phyloP scores from a whole-genome alignment of 345 rosid genomes.

The Nasturtium officinale region DNA sequence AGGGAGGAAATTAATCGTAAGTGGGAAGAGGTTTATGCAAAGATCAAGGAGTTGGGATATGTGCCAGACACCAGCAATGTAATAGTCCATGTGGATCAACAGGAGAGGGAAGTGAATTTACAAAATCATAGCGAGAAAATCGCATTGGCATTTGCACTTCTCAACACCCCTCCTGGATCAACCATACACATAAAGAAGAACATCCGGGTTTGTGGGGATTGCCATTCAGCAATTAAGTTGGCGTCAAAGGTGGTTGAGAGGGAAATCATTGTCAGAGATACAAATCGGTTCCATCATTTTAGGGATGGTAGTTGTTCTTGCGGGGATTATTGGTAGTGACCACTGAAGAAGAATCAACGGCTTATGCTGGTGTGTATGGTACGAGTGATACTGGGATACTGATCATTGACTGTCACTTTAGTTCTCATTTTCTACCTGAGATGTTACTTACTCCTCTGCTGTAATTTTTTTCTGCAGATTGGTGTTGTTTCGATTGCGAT shows the following conservation, averaged over 20 bases:
- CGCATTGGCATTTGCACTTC: constrained; percentile 73
- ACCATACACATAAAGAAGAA: constrained; percentile 67
- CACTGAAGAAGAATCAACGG: constrained; percentile 18
- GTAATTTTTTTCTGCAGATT: constrained; percentile 55
- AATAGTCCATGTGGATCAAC: constrained; percentile 56
- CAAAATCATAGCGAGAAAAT: constrained; percentile 76
- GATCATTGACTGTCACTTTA: background rate
- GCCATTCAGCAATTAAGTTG: constrained; percentile 68
- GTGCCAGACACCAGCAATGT: constrained; percentile 64
- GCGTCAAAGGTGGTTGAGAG: constrained; percentile 55
- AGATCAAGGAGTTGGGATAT: constrained; percentile 66
- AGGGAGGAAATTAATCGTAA: constrained; percentile 52
- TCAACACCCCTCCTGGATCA: constrained; percentile 60
- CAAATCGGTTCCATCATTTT: constrained; percentile 73
- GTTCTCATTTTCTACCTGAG: background rate
- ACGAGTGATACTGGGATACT: background rate
- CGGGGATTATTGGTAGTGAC: constrained; percentile 62
- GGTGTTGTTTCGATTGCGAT: constrained; percentile 92
- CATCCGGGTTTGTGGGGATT: constrained; percentile 69
- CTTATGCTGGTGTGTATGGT: background rate
- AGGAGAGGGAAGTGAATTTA: constrained; percentile 61
- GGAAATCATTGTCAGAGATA: constrained; percentile 66
- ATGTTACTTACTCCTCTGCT: constrained; percentile 9
- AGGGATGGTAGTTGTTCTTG: constrained; percentile 61
- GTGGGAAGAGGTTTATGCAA: constrained; percentile 54